A percentile compares a stretch with the other conserved stretches of the same genome.
These are phyloP conservation scores for Aspergillus sp. DNA, from an alignment of 2,329 filamentous ascomycete species.

Conservation along the genomic window DNA sequence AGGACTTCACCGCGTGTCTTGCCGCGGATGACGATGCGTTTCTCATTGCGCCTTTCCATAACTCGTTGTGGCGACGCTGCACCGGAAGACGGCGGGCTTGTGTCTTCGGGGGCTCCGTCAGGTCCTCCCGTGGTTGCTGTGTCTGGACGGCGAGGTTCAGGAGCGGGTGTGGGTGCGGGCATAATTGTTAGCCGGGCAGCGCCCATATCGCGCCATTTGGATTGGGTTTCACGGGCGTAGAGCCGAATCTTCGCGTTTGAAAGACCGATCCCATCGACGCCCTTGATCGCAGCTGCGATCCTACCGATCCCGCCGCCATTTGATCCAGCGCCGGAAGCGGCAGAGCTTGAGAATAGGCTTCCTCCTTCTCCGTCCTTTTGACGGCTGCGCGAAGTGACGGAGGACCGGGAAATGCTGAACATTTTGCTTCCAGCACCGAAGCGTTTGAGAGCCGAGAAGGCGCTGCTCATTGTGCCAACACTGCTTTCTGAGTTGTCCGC, in stretches of 20 bases:
- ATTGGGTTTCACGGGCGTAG: conserved; percentile 71
- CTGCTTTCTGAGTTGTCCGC: conserved; percentile 70
- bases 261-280: conserved; percentile 63
- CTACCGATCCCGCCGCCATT: conserved; percentile 56
- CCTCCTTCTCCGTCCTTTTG: conserved; percentile 44
- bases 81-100: conserved; percentile 26
- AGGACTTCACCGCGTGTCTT: conserved; percentile 67
- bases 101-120: conserved; percentile 13
- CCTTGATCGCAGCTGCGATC: conserved; percentile 48
- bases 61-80: conserved; percentile 45
- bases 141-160: conserved; percentile 31
- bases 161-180: conserved; percentile 46
- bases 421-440: conserved; percentile 70
- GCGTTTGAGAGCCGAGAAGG: conserved; percentile 73
- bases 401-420: conserved; percentile 82
- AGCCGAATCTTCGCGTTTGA: conserved; percentile 79
- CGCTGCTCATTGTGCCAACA: conserved; percentile 72
- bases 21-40: conserved; percentile 76
- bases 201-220: conserved; percentile 90
- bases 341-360: conserved; percentile 62
- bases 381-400: conserved; percentile 58
- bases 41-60: conserved; percentile 77
- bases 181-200: conserved; percentile 81
- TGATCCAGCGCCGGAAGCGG: conserved; percentile 50
- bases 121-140: conserved; percentile 36